These are phyloP conservation scores for Solanum commersonii DNA, from an alignment of 257 asterid genomes.

Conservation along the genomic window DNA sequence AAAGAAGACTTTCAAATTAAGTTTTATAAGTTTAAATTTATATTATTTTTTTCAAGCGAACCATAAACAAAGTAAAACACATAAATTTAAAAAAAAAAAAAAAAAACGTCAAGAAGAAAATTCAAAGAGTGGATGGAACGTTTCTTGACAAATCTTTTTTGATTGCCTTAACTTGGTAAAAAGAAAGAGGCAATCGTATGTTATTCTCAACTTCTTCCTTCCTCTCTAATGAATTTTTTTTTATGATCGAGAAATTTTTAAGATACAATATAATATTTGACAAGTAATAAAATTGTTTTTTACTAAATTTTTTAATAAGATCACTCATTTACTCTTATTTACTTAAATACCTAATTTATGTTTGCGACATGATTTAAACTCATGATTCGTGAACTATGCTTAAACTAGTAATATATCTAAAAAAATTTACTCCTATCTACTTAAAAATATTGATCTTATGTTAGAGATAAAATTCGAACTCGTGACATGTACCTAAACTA, in stretches of 20 bases:
- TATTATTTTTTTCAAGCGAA: no score
- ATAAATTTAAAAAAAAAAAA: neutral
- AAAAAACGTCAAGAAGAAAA: neutral
- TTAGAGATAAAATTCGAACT: no score
- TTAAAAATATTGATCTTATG: no score
- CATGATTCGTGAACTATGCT: neutral
- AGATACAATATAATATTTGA: neutral
- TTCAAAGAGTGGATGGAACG: neutral
- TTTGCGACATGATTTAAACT: neutral
- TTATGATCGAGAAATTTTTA: neutral
- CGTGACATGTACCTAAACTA: neutral
- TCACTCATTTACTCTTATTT: neutral
- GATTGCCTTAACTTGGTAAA: neutral
- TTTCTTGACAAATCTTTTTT: neutral
- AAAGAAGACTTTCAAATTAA: neutral
- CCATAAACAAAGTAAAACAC: neutral
- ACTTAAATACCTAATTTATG: neutral
- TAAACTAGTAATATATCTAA: no score
- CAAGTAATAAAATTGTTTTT: accelerated
- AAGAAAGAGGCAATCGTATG: neutral
- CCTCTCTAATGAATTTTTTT: neutral
- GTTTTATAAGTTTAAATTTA: no score
- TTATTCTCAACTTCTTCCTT: neutral
- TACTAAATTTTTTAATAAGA: neutral
- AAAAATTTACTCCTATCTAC: no score